Conservation (phyloP, 2,329 filamentous ascomycete genomes). For the Calonectria crousiana region DNA sequence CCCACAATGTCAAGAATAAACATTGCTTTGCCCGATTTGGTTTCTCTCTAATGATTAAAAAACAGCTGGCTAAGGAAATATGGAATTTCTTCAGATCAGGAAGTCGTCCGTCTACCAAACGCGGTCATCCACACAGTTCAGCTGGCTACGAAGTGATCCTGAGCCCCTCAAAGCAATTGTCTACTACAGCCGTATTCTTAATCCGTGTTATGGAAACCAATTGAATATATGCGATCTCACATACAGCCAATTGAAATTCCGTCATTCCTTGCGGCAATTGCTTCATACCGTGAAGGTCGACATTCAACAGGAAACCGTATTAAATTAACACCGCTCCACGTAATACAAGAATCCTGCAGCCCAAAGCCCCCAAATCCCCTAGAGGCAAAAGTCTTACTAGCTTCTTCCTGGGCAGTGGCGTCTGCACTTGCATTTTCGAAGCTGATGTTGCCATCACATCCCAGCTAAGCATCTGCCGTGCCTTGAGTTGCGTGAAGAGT, state of each 20-base stretch:
- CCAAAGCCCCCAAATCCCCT: neutral
- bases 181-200: neutral
- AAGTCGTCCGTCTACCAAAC: too few relatives aligned
- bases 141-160: neutral
- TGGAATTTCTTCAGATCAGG: too few relatives aligned
- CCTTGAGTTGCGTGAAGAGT: neutral
- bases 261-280: neutral
- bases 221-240: neutral
- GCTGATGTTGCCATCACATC: neutral
- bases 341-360: neutral
- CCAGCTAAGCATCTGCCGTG: fast-evolving
- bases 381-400: too few relatives aligned
- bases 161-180: neutral
- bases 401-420: too few relatives aligned
- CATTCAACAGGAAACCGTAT: neutral
- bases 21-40: too few relatives aligned
- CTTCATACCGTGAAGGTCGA: neutral
- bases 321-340: neutral
- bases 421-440: neutral
- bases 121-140: too few relatives aligned
- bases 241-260: neutral
- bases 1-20: neutral
- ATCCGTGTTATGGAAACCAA: neutral
- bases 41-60: too few relatives aligned
- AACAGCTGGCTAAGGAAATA: neutral